Conservation (phyloP, 1,284 basidiomycete genomes). For the Puccinia triticina region DNA sequence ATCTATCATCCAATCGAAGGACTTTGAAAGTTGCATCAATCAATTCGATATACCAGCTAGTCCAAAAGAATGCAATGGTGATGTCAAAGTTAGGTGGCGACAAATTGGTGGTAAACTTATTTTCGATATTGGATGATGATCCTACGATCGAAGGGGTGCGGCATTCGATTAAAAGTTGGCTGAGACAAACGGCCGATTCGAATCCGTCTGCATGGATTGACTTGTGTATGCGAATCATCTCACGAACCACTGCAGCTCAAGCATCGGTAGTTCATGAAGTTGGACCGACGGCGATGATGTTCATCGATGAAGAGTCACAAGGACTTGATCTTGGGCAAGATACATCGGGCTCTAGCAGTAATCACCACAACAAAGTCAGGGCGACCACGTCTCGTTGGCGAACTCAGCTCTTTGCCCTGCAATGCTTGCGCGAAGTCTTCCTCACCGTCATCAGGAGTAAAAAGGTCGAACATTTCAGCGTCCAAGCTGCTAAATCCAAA, state of each 20-base stretch:
- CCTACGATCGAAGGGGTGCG: constrained; percentile 90
- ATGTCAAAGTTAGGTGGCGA: constrained; percentile 95
- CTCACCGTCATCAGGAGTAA: constrained; percentile 73
- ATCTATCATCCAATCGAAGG: constrained; percentile 59
- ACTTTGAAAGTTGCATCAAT: constrained; percentile 91
- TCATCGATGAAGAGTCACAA: constrained; percentile 57
- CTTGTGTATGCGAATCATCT: constrained; percentile 94
- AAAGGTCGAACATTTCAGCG: constrained; percentile 78
- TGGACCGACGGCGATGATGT: constrained; percentile 63
- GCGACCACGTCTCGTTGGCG: constrained; percentile 75
- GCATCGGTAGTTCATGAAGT: constrained; percentile 62
- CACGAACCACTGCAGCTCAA: constrained; percentile 61
- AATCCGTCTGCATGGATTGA: constrained; percentile 98
- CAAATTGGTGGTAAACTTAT: constrained; percentile 87
- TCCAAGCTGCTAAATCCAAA: constrained; percentile 65
- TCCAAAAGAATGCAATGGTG: constrained; percentile 87
- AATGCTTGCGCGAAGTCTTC: constrained; percentile 89
- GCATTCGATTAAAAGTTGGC: constrained; percentile 91
- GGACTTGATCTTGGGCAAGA: constrained; percentile 54
- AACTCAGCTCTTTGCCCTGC: constrained; percentile 91
- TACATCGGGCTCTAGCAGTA: constrained; percentile 41
- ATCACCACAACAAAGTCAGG: constrained; percentile 2
- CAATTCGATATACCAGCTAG: constrained; percentile 92
- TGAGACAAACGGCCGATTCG: constrained; percentile 86
- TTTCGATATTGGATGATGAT: constrained; percentile 90